Evolutionary conservation across 768 basidiomycete genomes (phyloP), one percentile per base, ranked within the genome.

Genomic region (Tulasnella sp.): DNA sequence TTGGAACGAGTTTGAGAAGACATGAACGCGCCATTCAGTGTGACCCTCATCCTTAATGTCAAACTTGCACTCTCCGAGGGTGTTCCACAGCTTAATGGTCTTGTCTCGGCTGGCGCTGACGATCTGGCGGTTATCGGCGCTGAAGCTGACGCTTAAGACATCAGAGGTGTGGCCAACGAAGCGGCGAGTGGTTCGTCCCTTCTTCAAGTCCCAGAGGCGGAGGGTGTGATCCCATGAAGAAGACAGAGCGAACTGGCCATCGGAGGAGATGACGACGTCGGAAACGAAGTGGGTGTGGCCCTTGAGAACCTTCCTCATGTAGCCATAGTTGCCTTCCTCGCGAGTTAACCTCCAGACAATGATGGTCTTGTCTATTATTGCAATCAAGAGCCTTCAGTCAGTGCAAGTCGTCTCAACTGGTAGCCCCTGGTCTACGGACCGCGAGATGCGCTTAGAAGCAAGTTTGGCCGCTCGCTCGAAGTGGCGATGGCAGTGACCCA

Each of bases 191-290:
- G 97, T 99, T 76, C 86, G 82, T 73, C 97, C 97, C 65, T 91
- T 98, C 88, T 98, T 98, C 75, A 99, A 88, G 83, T 99, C 97
- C 97, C 97, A 99, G 74, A 99, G 90, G 79, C 97, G 92, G 78
- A 99, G 91, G 42, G 97, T 98, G 85, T 98, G 96, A 84, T 99
- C 97, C 97, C 97, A 98, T 52, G 96, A 98, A 42, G 97, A 92
- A 75, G 97, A 98, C 74, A 99, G 90, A 62, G 97, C 96, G 82
- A 98, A 98, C 84, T 98, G 96, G 79, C 97, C 97, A 81, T 99
- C 97, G 74, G 96, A 97, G 74, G 96, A 98, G 81, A 98, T 95
- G 78, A 97, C 96, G 77, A 98, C 92, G 80, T 98, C 95, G 44
- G 95, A 98, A 73, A 98, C 95, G 80, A 98, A 98, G 86, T 97